Base-by-base conservation (phyloP, 1,139 yeast genomes). In the Yamadazyma trypodendri region DNA sequence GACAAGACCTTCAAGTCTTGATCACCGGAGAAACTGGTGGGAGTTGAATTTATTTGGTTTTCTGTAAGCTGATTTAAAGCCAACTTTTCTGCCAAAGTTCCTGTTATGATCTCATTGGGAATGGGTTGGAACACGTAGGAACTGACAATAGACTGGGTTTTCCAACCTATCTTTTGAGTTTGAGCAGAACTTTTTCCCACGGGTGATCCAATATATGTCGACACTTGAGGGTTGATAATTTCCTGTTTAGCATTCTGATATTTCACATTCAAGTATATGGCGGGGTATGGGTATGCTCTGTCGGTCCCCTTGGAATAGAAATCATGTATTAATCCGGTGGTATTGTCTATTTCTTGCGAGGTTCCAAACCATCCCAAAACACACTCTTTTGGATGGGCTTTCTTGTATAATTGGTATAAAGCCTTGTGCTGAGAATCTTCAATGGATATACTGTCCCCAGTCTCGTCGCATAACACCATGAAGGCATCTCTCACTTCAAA, bases 361-460 rank as follows among this genome's bases (percentile, higher is more conserved):
- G 90, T 81, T 37, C 94, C 85, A 61, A 85, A 87, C 96, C 96
- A 88, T 40, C 96, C 96, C 41, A 88, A 75, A 39, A 88, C 85
- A 36, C 75, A 72, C 51, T 83, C 87, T 58, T 84, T 84, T 40
- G 94, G 92, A 60, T 82, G 84, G 27, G 94, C 82, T 56, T 79
- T 80, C 63, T 83, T 84, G 63, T 85, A 81, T 55, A 88, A 69
- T 52, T 80, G 83, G 61, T 72, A 84, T 63, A 85, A 76, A 28
- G 79, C 65, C 58, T 81, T 81, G 68, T 84, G 86, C 54, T 80
- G 82, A 43, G 79, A 80, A 54, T 82, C 87, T 54, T 84, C 92
- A 49, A 87, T 81, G 49, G 82, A 77, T 46, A 84, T 77, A 32
- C 85, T 86, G 49, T 71, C 76, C 24, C 85, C 90, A 33, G 85